These are phyloP conservation scores for Colletotrichum viniferum DNA, from an alignment of 2,329 filamentous ascomycete genomes.

Conservation along the genomic window DNA sequence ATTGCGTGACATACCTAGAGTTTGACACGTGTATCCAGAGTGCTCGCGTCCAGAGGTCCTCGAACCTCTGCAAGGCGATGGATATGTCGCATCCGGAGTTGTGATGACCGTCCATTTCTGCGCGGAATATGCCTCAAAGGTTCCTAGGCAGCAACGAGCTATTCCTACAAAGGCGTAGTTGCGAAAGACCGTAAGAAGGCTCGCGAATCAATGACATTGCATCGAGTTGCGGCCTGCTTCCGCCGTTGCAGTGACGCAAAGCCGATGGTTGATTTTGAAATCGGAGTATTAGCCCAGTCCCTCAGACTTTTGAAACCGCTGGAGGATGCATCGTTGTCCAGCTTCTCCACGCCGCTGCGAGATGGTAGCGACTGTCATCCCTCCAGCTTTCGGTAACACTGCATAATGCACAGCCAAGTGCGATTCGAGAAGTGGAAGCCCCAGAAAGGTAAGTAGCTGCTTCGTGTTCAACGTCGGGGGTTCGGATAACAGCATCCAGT, in stretches of 20 bases:
- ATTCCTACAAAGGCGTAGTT: neutral
- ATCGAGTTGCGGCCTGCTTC: neutral
- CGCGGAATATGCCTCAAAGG: neutral
- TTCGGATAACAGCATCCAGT: neutral
- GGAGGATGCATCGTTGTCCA: too few relatives aligned
- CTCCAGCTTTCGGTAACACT: neutral
- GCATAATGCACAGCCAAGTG: neutral
- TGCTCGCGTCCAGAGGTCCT: neutral
- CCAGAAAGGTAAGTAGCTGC: neutral
- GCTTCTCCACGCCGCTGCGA: too few relatives aligned
- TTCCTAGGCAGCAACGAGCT: neutral
- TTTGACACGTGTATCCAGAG: neutral
- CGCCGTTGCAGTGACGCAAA: neutral
- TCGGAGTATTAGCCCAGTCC: neutral
- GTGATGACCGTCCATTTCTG: neutral
- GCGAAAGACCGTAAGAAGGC: neutral
- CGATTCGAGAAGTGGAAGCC: neutral
- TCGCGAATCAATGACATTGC: neutral
- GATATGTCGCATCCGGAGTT: neutral
- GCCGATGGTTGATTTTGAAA: neutral
- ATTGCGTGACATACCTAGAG: neutral
- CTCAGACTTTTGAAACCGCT: neutral
- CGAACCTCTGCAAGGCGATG: neutral
- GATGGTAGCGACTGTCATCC: too few relatives aligned
- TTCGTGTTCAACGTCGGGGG: neutral